These are phyloP conservation scores for Clonostachys rosea DNA, from an alignment of 2,329 filamentous ascomycete species.

Conservation along the genomic window DNA sequence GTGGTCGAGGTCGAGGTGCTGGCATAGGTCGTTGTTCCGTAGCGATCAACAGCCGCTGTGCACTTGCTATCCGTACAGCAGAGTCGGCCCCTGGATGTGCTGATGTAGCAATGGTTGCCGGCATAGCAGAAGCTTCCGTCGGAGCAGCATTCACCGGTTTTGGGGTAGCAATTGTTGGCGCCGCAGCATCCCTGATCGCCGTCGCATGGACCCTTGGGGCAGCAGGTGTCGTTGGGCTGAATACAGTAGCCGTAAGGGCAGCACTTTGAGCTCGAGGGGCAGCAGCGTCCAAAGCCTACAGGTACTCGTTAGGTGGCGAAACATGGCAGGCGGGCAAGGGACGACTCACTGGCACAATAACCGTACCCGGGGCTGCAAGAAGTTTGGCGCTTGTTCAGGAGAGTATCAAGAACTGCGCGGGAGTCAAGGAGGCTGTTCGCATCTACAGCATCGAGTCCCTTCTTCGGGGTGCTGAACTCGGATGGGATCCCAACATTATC, in stretches of 20 bases:
- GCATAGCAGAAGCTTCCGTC: conserved; percentile 10
- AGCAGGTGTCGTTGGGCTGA: conserved; percentile 7
- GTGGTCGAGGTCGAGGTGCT: conserved; percentile 7
- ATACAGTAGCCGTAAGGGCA: conserved; percentile 15
- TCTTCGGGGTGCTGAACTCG: conserved; percentile 2
- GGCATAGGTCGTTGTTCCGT: conserved; percentile 10
- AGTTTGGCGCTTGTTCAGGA: conserved; percentile 7
- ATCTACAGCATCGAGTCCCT: neutral
- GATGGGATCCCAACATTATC: conserved; percentile 3
- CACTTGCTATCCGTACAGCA: conserved; percentile 15
- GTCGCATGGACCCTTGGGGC: conserved; percentile 10
- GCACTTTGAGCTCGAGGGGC: conserved; percentile 7
- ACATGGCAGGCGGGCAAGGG: neutral
- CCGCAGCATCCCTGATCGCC: conserved; percentile 11
- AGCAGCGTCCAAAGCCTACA: conserved; percentile 10
- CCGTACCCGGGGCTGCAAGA: conserved; percentile 10
- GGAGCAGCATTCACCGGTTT: conserved; percentile 9
- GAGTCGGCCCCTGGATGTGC: neutral
- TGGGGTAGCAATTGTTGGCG: conserved; percentile 10
- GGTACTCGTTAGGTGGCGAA: neutral
- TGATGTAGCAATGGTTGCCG: conserved; percentile 13
- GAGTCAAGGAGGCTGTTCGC: neutral
- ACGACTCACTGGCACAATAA: conserved; percentile 8
- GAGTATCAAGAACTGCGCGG: conserved; percentile 2
- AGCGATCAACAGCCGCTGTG: conserved; percentile 10